These are phyloP conservation scores for Solanum commersonii DNA, from an alignment of 257 asterid genomes.

Conservation along the genomic window DNA sequence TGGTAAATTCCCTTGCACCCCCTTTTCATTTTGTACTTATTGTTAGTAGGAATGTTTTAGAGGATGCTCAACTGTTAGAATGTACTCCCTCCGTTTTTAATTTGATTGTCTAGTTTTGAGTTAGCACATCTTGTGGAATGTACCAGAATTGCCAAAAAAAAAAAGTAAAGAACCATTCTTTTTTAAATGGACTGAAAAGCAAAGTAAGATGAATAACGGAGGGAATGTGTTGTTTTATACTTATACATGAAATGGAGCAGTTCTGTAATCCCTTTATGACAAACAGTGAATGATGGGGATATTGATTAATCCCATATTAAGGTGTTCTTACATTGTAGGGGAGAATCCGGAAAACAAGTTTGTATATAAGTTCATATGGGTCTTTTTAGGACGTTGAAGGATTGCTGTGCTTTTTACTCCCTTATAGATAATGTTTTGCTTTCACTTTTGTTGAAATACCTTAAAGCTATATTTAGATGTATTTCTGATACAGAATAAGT, in stretches of 20 bases:
- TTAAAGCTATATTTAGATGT: neutral
- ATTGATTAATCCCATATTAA: neutral
- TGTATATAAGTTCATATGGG: neutral
- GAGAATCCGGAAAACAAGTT: neutral
- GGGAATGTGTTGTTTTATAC: neutral
- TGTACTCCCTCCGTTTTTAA: neutral
- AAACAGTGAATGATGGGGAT: neutral
- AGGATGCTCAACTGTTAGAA: neutral
- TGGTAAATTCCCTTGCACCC: constrained; percentile 33
- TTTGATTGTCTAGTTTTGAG: neutral
- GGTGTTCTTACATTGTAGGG: neutral
- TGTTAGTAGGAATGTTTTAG: neutral
- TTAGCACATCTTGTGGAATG: neutral
- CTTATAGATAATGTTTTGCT: neutral
- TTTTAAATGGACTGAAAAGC: neutral
- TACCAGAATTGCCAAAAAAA: neutral
- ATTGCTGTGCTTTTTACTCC: neutral
- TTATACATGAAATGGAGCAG: neutral
- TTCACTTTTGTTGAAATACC: neutral
- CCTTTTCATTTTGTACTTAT: neutral
- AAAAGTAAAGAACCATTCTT: neutral
- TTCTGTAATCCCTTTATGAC: neutral
- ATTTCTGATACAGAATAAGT: neutral
- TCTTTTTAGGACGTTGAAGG: neutral
- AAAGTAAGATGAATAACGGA: neutral